Conservation (phyloP, 805 yeast genomes). For the Komagataella kurtzmanii region DNA sequence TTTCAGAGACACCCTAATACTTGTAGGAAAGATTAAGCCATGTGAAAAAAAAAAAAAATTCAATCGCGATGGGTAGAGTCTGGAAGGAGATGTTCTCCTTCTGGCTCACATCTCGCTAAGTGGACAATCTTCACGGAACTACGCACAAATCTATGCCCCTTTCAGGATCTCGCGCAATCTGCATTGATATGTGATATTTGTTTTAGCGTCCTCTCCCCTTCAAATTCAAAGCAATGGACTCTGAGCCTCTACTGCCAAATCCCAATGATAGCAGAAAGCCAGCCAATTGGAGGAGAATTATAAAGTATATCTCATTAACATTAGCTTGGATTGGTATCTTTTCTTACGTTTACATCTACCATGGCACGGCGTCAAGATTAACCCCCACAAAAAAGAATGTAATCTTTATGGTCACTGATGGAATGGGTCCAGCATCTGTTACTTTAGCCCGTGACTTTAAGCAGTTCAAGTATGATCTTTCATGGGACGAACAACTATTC, state of each 20-base stretch:
- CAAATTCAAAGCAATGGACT: neutral
- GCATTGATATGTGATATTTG: neutral
- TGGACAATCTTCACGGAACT: neutral
- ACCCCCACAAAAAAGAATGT: slow-evolving; percentile 44
- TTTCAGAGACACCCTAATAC: neutral
- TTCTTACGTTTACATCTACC: neutral
- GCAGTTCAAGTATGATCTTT: slow-evolving; percentile 43
- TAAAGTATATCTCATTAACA: neutral
- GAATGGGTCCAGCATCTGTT: slow-evolving; percentile 88
- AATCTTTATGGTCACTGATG: slow-evolving; percentile 84
- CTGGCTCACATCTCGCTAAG: too few relatives aligned
- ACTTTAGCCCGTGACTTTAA: slow-evolving; percentile 67
- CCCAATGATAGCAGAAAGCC: neutral
- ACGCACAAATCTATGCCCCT: too few relatives aligned
- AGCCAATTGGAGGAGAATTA: neutral
- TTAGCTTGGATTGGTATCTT: neutral
- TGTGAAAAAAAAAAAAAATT: neutral
- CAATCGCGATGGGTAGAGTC: neutral
- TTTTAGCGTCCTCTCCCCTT: neutral
- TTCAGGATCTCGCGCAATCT: too few relatives aligned
- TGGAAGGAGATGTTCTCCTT: neutral
- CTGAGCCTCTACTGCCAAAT: slow-evolving; percentile 6
- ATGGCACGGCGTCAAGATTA: neutral
- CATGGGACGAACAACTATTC: slow-evolving; percentile 39
- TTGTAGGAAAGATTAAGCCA: neutral